Percentiles rank a stretch among this genome's conserved stretches.
Evolutionary conservation across 1,284 basidiomycete species (phyloP).

Genomic region (Ceratobasidium sp.): DNA sequence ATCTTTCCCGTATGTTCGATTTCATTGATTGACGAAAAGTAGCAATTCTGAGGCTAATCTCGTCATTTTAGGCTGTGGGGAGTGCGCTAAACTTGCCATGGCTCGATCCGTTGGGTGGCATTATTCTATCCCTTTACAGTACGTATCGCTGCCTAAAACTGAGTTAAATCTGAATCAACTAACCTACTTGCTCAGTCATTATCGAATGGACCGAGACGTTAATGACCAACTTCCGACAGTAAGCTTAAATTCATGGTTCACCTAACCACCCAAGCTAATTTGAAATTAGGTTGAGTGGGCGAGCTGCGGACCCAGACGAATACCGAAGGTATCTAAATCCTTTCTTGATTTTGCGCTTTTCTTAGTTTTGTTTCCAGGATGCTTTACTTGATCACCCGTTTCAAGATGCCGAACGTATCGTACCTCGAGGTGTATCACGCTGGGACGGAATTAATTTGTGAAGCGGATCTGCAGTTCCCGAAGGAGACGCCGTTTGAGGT

Average conservation of each 20-base stretch:
- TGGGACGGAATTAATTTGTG: conserved; percentile 30
- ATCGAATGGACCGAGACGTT: conserved; percentile 41
- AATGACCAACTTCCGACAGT: conserved; percentile 37
- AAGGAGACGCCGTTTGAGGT: conserved; percentile 34
- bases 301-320: conserved; percentile 20
- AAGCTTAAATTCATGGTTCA: neutral
- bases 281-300: conserved; percentile 18
- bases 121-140: conserved; percentile 40
- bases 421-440: conserved; percentile 39
- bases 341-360: neutral
- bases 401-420: conserved; percentile 29
- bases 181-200: conserved; percentile 26
- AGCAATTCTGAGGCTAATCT: neutral
- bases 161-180: neutral
- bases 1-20: conserved; percentile 23
- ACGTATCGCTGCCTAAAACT: neutral
- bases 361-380: conserved; percentile 1
- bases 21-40: neutral
- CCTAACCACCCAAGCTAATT: neutral
- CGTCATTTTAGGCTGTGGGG: conserved; percentile 10
- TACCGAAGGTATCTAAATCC: conserved; percentile 4
- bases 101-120: conserved; percentile 40
- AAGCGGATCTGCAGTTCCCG: conserved; percentile 26
- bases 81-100: conserved; percentile 13
- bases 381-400: conserved; percentile 33